Percentiles rank a stretch among this genome's conserved stretches.
phyloP scores from a whole-genome alignment of 1,139 yeast species.

The Suhomyces yuchorum region DNA sequence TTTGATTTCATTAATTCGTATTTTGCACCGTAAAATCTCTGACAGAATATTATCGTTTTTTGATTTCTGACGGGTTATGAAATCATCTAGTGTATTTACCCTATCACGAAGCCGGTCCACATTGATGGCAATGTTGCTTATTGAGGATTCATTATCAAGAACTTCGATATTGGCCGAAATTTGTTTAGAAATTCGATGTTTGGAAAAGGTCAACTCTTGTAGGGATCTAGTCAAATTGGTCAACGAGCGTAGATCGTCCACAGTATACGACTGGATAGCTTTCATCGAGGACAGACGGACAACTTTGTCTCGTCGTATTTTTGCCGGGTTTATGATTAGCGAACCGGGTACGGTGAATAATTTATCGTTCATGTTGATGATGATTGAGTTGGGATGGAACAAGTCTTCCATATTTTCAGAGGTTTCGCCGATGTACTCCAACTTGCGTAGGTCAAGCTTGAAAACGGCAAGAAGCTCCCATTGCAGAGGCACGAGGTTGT shows the following conservation, averaged over 20 bases:
- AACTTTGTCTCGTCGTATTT: conserved; percentile 1
- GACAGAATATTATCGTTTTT: conserved; percentile 31
- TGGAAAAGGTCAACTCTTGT: conserved; percentile 29
- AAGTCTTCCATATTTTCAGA: conserved; percentile 20
- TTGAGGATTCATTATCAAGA: conserved; percentile 15
- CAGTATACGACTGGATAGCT: conserved; percentile 29
- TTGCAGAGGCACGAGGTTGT: conserved; percentile 8
- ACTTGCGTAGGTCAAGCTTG: conserved; percentile 24
- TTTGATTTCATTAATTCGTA: conserved; percentile 26
- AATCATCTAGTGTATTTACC: conserved; percentile 18
- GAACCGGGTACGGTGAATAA: conserved; percentile 26
- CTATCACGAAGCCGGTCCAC: conserved; percentile 5
- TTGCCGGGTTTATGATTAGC: conserved; percentile 11
- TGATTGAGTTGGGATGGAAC: conserved; percentile 29
- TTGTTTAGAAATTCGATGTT: conserved; percentile 16
- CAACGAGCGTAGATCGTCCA: conserved; percentile 39
- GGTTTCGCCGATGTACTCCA: conserved; percentile 19
- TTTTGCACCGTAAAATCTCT: conserved; percentile 29
- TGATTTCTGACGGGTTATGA: conserved; percentile 25
- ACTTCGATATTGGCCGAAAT: conserved; percentile 17
- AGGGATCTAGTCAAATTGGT: conserved; percentile 34
- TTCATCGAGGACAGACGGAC: conserved; percentile 1
- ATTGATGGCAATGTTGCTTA: conserved; percentile 13
- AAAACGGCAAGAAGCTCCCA: conserved; percentile 29
- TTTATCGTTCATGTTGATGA: conserved; percentile 27